A percentile compares a stretch with the other conserved stretches of the same genome.
phyloP scores from a whole-genome alignment of 2,329 filamentous ascomycete genomes.

The Knufia petricola region DNA sequence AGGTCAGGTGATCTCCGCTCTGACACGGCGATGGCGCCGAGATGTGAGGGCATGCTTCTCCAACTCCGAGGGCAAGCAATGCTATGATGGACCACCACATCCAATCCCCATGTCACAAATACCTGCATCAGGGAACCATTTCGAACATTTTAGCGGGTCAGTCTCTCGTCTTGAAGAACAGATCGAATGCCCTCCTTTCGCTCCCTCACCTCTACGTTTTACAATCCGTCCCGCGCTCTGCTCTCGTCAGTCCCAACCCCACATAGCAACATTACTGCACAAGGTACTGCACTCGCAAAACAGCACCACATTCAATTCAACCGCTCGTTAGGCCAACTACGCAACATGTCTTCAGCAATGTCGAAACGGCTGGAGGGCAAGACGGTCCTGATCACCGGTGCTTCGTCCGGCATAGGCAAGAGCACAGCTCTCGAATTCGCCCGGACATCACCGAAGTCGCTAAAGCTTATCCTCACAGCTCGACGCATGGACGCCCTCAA shows the following conservation, averaged over 20 bases:
- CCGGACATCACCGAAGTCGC: conserved; percentile 64
- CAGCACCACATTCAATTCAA: background rate
- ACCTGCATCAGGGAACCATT: background rate
- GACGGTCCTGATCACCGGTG: conserved; percentile 83
- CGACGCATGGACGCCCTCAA: conserved; percentile 69
- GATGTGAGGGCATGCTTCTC: background rate
- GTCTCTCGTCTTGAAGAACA: background rate
- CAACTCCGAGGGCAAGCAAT: background rate
- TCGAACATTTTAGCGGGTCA: background rate
- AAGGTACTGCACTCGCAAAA: background rate
- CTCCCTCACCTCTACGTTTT: background rate
- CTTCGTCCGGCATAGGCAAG: conserved; percentile 80
- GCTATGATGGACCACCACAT: background rate
- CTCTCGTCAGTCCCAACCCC: background rate
- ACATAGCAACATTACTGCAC: background rate
- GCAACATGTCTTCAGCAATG: conserved; percentile 58
- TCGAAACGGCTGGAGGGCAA: conserved; percentile 83
- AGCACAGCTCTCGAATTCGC: conserved; percentile 79
- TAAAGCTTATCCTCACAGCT: conserved; percentile 84
- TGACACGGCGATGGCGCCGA: too few species aligned
- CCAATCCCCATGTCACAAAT: conserved; percentile 1
- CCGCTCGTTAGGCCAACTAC: background rate
- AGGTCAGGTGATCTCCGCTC: too few species aligned
- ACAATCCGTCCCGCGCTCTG: background rate
- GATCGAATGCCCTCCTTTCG: conserved; percentile 8